Evolutionary conservation across 345 rosid species (phyloP), one percentile per base, ranked within the genome.

Genomic region (Eucalyptus viminalis): DNA sequence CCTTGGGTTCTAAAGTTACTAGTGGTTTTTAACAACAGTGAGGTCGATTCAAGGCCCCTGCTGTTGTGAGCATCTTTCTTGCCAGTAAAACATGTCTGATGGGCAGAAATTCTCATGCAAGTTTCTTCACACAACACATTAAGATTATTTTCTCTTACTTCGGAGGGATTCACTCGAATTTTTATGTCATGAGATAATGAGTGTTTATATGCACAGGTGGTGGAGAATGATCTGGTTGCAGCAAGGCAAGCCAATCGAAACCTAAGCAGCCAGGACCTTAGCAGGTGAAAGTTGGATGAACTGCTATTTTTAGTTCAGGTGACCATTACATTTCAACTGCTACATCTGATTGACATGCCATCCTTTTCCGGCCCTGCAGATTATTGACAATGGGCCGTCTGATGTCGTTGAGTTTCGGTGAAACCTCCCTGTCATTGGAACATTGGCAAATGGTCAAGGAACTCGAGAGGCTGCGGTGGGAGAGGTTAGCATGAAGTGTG

Each of bases 381-480:
- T 93, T 92, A 95, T 88, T 98, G 94, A 95, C 99, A 53, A 94
- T 96, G 97, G 98, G 96, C 29, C 95, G 97, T n/a, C 92, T 98
- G 65, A 93, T 98, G 89, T 95, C 97, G 29, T 92, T 93, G 80
- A 96, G 98, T 89, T 96, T 91, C 22, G 99, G 99, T 14, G 96
- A 96, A 89, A 94, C 95, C 67, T 60, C 87, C 3, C 91, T 98
- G 72, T 90, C 97, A 6, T 76, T 93, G 89, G 97, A 95, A 91
- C 98, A 96, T 85, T 98, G 99, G 99, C 94, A 95, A 90, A 94
- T 95, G 96, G 98, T 94, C 19, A 95, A 95, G 92, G 99, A 96
- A 89, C 89, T 96, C 85, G 99, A 97, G 92, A 93, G 98, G 93
- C 95, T 94, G 81, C 94, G 99, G 87, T 94, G 62, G 90, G 99